Percentiles rank a stretch among this genome's conserved stretches.
Evolutionary conservation across 2,329 filamentous ascomycete genomes (phyloP).

Genomic region (Fusarium domesticum): DNA sequence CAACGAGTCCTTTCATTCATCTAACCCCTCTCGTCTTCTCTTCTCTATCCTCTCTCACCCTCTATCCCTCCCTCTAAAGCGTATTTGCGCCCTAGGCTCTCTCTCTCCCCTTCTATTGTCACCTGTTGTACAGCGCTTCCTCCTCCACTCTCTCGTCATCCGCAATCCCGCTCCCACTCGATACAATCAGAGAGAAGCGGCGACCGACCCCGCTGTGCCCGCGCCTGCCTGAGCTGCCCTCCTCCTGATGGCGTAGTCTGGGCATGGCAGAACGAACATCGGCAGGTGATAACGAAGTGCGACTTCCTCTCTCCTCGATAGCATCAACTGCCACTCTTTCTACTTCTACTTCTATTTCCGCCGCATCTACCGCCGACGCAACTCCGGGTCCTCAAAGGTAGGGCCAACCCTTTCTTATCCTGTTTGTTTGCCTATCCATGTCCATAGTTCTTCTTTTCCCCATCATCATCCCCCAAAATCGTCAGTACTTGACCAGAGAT

Average conservation of each 20-base stretch:
- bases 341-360: background rate
- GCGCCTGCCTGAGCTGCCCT: constrained; percentile 39
- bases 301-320: constrained; percentile 45
- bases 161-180: constrained; percentile 16
- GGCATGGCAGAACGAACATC: constrained; percentile 63
- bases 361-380: constrained; percentile 16
- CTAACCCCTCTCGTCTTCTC: background rate
- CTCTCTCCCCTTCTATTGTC: constrained; percentile 11
- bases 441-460: constrained; percentile 5
- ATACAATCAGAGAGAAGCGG: constrained; percentile 18
- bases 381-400: constrained; percentile 28
- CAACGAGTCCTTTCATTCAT: background rate
- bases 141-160: constrained; percentile 12
- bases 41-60: background rate
- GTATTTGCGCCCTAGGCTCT: background rate
- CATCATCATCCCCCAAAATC: constrained; percentile 12
- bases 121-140: constrained; percentile 10
- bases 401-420: constrained; percentile 21
- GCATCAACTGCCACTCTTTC: constrained; percentile 29
- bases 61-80: constrained; percentile 5
- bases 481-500: background rate
- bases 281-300: constrained; percentile 55
- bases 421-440: background rate
- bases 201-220: constrained; percentile 26
- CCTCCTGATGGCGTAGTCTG: constrained; percentile 61